phyloP scores from a whole-genome alignment of 176 grass and related monocot genomes.

The Zea luxurians region DNA sequence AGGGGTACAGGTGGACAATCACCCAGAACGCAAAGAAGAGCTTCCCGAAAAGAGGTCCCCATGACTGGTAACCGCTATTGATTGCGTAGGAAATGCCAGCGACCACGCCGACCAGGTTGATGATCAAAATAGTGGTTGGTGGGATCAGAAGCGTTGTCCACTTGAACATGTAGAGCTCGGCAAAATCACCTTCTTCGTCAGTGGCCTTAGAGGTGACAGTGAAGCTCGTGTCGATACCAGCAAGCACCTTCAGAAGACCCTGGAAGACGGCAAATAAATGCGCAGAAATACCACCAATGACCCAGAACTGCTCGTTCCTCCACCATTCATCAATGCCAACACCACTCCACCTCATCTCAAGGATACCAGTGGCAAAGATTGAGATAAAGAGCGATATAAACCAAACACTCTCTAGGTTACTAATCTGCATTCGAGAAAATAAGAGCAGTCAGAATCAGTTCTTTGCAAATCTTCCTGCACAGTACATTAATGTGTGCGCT shows the following conservation, averaged over 20 bases:
- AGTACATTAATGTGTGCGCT: background rate
- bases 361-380: constrained; percentile 79
- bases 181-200: constrained; percentile 76
- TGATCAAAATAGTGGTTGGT: constrained; percentile 73
- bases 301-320: constrained; percentile 90
- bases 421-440: constrained; percentile 62
- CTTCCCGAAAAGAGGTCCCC: constrained; percentile 80
- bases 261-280: constrained; percentile 79
- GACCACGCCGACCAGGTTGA: constrained; percentile 72
- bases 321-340: constrained; percentile 85
- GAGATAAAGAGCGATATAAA: constrained; percentile 86
- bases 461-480: background rate
- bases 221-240: constrained; percentile 78
- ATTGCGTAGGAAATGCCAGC: constrained; percentile 79
- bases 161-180: constrained; percentile 76
- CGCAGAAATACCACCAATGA: constrained; percentile 80
- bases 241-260: constrained; percentile 77
- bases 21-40: constrained; percentile 88
- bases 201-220: constrained; percentile 78
- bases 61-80: constrained; percentile 76
- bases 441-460: background rate
- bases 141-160: constrained; percentile 85
- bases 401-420: constrained; percentile 80
- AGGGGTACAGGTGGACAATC: constrained; percentile 76
- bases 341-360: constrained; percentile 91